A percentile compares a stretch with the other conserved stretches of the same genome.
Conservation (phyloP, 106 monocot genomes). For the Dendrobium nobile region DNA sequence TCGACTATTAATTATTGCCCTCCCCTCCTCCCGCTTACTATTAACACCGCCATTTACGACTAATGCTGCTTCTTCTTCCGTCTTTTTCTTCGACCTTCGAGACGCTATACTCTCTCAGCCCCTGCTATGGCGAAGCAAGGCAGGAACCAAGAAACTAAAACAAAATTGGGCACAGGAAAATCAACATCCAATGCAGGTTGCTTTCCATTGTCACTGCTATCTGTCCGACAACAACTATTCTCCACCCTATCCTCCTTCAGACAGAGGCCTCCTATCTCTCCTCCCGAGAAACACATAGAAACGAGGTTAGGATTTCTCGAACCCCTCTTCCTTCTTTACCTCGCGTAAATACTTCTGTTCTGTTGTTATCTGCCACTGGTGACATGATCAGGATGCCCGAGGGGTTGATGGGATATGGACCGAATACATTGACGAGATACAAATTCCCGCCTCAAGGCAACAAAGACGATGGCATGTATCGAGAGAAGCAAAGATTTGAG, state of each 20-base stretch:
- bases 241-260: constrained; percentile 62
- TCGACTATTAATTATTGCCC: neutral
- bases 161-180: constrained; percentile 48
- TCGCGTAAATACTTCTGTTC: too few species aligned
- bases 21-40: neutral
- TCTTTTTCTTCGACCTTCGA: neutral
- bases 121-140: constrained; percentile 9
- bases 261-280: constrained; percentile 54
- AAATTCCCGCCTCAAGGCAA: constrained; percentile 65
- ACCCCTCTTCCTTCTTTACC: neutral
- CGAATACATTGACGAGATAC: constrained; percentile 81
- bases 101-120: neutral
- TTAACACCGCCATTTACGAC: neutral
- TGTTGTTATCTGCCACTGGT: neutral
- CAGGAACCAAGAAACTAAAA: constrained; percentile 13
- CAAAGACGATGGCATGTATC: constrained; percentile 48
- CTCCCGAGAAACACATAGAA: constrained; percentile 55
- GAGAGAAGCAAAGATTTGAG: constrained; percentile 52
- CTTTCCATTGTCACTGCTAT: constrained; percentile 82
- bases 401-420: constrained; percentile 45
- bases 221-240: constrained; percentile 64
- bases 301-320: constrained; percentile 17
- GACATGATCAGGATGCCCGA: constrained; percentile 29
- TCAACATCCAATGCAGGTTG: constrained; percentile 78
- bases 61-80: neutral